Conservation (phyloP, 805 yeast genomes). For the Metschnikowia corniflorae region DNA sequence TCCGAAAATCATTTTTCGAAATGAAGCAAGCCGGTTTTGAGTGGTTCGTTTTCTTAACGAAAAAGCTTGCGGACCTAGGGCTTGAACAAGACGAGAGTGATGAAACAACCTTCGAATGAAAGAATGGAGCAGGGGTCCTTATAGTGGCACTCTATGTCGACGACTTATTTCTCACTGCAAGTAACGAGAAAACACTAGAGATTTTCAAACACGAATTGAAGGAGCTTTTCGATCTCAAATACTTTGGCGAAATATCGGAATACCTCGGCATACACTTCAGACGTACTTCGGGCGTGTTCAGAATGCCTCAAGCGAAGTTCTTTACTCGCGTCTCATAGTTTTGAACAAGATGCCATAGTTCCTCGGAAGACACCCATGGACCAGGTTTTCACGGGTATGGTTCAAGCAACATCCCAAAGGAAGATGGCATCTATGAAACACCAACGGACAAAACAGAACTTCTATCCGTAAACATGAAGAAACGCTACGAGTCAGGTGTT, state of each 20-base stretch:
- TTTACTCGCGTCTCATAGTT: background rate
- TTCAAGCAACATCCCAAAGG: background rate
- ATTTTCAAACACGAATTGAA: background rate
- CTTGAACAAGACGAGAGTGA: background rate
- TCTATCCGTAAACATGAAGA: background rate
- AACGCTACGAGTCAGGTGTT: background rate
- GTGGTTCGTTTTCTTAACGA: background rate
- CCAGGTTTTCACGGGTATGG: background rate
- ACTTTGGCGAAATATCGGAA: background rate
- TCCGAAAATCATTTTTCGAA: too few species aligned
- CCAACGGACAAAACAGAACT: background rate
- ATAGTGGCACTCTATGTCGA: background rate
- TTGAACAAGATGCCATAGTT: background rate
- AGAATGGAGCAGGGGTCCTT: background rate
- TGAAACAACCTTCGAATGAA: background rate
- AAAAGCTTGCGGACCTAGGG: background rate
- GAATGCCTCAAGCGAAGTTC: background rate
- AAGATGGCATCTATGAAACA: background rate
- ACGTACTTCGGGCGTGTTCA: background rate
- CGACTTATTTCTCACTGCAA: background rate
- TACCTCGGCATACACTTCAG: background rate
- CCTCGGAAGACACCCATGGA: background rate
- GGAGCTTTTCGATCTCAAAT: background rate
- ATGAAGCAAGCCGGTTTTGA: background rate
- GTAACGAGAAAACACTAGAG: background rate